Base-by-base conservation (phyloP, 148 eudicot species). In the Chenopodium suecicum region DNA sequence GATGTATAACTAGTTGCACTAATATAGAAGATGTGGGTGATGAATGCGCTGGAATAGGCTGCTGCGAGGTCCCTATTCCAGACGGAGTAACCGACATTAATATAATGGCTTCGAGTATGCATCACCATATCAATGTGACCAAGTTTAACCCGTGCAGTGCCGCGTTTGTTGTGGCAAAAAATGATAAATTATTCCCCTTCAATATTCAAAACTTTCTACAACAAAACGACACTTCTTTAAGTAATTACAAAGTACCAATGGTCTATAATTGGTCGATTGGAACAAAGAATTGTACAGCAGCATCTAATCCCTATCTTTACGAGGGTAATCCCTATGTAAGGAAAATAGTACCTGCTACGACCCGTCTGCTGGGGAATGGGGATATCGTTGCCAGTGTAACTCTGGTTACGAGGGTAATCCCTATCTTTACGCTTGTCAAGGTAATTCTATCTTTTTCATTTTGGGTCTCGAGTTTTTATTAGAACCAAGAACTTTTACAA, bases 41-140 rank as follows among this genome's bases (percentile, higher is more conserved):
- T 16, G 2, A 71, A 2, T 83, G 86, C 54, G 54, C 78, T 0
- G 86, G 80, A n/a, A 9, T 70, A 1, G 86, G 86, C 2, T 83
- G 86, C 23, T 79, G 86, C 34, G 50, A 56, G 4, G 65, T 31
- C 20, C 32, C 32, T 1, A 67, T 83, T 23, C 82, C 86, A 0
- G 76, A 68, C 0, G 86, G 71, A 0, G 65, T 83, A 1, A 79
- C 58, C 1, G n/a, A 31, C 12, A 58, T 83, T 52, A 13, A 10
- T 0, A 7, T 76, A 0, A 11, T 34, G 6, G 86, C 77, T 0
- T 3, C 9, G 3, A 83, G 79, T 52, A 25, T 79, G 0, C 2
- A 22, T 22, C 54, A 69, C 9, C 82, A 79, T 22, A 29, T 4
- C 17, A 1, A 25, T 0, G 79, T 75, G 41, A n/a, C 7, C n/a